Percentiles rank a stretch among this genome's conserved stretches.
Evolutionary conservation across 345 rosid species (phyloP).

Genomic region (Fremontodendron californicum): DNA sequence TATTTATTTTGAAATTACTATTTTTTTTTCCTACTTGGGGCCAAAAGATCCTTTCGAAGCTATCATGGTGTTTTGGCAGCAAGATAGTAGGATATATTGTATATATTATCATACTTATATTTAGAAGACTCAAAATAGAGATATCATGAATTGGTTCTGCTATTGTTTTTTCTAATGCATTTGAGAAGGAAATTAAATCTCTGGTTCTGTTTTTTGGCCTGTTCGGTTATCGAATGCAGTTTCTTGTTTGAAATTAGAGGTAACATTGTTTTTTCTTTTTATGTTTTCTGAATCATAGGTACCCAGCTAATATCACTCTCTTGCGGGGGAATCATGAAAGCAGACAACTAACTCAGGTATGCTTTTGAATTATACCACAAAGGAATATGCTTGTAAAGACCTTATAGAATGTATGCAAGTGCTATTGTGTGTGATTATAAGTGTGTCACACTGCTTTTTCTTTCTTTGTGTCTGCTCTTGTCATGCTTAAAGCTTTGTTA

Average conservation of each 20-base stretch:
- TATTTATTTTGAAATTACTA: neutral
- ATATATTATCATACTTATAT: neutral
- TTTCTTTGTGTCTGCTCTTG: neutral
- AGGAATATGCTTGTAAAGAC: neutral
- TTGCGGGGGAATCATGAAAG: conserved; percentile 99
- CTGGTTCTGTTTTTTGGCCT: neutral
- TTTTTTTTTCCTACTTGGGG: neutral
- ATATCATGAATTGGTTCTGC: neutral
- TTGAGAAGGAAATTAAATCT: neutral
- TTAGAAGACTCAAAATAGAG: neutral
- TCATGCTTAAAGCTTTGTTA: neutral
- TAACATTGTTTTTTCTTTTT: neutral
- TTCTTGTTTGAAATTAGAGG: neutral
- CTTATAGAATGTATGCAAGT: neutral
- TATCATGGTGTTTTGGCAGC: neutral
- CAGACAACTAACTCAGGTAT: conserved; percentile 98
- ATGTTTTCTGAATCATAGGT: conserved; percentile 40
- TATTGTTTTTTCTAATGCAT: neutral
- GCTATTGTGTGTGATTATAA: neutral
- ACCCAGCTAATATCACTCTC: conserved; percentile 95
- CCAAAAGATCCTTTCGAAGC: neutral
- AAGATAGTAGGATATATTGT: neutral
- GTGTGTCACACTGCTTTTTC: neutral
- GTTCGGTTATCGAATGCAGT: neutral
- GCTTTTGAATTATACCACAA: conserved; percentile 1